These are phyloP conservation scores for Hsuehochloa calcarea DNA, from an alignment of 176 grass and related monocot species.

Conservation along the genomic window DNA sequence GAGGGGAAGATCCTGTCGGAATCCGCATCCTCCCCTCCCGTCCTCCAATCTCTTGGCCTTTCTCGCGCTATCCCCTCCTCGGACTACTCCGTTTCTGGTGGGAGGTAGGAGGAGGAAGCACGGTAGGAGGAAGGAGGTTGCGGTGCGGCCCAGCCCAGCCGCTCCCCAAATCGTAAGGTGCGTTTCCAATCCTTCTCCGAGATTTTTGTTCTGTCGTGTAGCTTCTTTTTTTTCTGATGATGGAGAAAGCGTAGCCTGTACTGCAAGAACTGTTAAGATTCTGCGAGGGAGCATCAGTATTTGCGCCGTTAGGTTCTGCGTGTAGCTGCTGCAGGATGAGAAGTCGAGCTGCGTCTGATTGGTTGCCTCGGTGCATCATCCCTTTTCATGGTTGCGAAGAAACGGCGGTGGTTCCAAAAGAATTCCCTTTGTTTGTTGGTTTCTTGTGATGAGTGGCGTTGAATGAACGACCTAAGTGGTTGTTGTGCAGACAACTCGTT, in stretches of 20 bases:
- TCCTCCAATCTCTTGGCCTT: background rate
- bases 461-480: background rate
- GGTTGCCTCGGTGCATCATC: background rate
- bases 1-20: constrained; percentile 50
- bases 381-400: background rate
- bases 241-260: background rate
- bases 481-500: background rate
- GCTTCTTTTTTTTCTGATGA: no score
- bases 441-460: background rate
- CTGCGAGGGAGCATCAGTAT: background rate
- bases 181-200: background rate
- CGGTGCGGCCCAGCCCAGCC: background rate
- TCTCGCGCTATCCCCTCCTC: background rate
- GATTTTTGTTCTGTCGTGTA: background rate
- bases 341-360: background rate
- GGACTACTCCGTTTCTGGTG: background rate
- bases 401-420: background rate
- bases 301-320: background rate
- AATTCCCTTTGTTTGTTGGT: background rate
- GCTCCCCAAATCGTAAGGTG: background rate
- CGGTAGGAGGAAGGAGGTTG: background rate
- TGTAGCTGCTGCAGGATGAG: background rate
- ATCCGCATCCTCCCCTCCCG: constrained; percentile 46
- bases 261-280: background rate
- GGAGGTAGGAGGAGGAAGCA: background rate